Conservation (phyloP, 371 early-diverging fungal species). For the Smittium culicis region DNA sequence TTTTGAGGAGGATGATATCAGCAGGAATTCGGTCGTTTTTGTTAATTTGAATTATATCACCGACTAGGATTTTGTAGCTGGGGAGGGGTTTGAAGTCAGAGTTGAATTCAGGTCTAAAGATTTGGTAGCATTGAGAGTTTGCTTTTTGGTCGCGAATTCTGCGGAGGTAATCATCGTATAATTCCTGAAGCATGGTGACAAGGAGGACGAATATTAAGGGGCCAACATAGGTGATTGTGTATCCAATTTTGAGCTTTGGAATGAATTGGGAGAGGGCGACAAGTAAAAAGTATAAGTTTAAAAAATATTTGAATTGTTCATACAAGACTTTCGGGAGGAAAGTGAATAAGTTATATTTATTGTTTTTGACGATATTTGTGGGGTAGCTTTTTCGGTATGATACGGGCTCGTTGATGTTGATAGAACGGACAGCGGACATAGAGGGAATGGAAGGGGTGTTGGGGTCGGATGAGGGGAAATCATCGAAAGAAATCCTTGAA, state of each 20-base stretch:
- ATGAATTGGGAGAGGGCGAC: constrained; percentile 91
- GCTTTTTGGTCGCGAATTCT: constrained; percentile 84
- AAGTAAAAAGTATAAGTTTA: constrained; percentile 93
- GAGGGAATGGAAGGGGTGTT: no score
- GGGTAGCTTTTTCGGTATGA: background rate
- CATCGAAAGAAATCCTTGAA: no score
- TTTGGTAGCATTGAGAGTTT: constrained; percentile 69
- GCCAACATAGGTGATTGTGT: constrained; percentile 85
- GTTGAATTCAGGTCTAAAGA: constrained; percentile 31
- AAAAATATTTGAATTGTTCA: constrained; percentile 88
- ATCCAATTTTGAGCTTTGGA: constrained; percentile 62
- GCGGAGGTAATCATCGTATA: constrained; percentile 86
- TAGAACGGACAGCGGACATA: no score
- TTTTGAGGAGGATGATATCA: constrained; percentile 79
- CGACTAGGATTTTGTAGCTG: constrained; percentile 77
- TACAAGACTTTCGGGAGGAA: no score
- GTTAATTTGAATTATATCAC: constrained; percentile 78
- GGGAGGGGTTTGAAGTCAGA: constrained; percentile 51
- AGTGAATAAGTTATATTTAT: no score
- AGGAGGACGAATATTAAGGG: constrained; percentile 89
- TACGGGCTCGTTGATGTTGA: background rate
- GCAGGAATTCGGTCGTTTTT: constrained; percentile 92
- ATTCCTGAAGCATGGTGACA: constrained; percentile 94
- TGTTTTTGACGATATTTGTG: no score
- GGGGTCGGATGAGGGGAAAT: no score